Conservation (phyloP, 345 rosid species). For the Bruguiera sexangula region DNA sequence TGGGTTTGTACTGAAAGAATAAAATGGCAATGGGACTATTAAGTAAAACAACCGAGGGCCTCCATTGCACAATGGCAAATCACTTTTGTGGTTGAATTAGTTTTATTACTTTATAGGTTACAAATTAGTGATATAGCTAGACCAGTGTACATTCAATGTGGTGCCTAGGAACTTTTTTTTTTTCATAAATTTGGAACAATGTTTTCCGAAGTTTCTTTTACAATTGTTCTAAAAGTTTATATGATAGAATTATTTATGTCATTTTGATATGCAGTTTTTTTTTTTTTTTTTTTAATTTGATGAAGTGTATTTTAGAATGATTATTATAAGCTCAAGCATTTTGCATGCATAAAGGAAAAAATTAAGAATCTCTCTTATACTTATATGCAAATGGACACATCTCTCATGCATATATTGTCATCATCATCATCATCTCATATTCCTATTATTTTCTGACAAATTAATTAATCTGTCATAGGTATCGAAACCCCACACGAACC, state of each 20-base stretch:
- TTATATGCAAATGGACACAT: too few relatives aligned
- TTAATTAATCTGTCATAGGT: constrained; percentile 46
- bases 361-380: too few relatives aligned
- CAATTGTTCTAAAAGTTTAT: background rate
- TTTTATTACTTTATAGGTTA: background rate
- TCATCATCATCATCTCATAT: background rate
- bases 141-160: background rate
- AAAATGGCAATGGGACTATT: background rate
- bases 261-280: background rate
- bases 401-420: background rate
- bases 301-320: constrained; percentile 6
- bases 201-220: background rate
- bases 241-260: background rate
- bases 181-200: background rate
- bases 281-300: too few relatives aligned
- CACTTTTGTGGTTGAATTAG: background rate
- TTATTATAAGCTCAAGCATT: background rate
- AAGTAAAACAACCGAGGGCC: background rate
- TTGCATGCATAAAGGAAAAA: too few relatives aligned
- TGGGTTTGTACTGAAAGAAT: background rate
- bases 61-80: background rate
- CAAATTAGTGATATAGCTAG: background rate
- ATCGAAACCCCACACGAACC: constrained; percentile 57
- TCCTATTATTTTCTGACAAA: constrained; percentile 1
- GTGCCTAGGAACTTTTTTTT: background rate